Conservation (phyloP, 1,139 yeast genomes). For the Sugiyamaella japonica region DNA sequence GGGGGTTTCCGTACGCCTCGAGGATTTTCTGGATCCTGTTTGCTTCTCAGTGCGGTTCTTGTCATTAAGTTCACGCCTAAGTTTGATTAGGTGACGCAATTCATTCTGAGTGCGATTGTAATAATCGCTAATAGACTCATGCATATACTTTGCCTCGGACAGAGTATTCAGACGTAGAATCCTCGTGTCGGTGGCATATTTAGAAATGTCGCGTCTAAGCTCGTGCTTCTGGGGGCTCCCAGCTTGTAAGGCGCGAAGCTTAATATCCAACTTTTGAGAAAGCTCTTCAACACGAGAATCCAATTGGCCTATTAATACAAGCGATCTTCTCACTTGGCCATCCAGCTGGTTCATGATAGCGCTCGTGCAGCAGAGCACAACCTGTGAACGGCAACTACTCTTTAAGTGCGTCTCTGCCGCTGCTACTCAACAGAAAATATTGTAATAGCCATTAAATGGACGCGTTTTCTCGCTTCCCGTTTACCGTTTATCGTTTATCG, state of each 20-base stretch:
- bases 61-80: neutral
- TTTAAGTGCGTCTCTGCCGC: too few species aligned
- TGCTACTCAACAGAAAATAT: too few species aligned
- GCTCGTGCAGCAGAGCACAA: too few species aligned
- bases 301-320: slow-evolving; percentile 21
- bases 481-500: neutral
- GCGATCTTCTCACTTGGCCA: slow-evolving; percentile 18
- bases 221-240: neutral
- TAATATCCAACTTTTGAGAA: slow-evolving; percentile 6
- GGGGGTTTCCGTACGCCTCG: neutral
- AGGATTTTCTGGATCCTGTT: neutral
- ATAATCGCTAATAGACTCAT: slow-evolving; percentile 18
- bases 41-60: neutral
- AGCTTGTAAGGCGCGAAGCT: slow-evolving; percentile 11
- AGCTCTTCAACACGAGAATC: slow-evolving; percentile 15
- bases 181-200: slow-evolving; percentile 10
- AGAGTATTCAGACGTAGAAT: slow-evolving; percentile 19
- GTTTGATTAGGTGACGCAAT: slow-evolving; percentile 9
- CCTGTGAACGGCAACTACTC: too few species aligned
- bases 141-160: slow-evolving; percentile 23
- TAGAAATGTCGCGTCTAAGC: slow-evolving; percentile 5
- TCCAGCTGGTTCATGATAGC: slow-evolving; percentile 18
- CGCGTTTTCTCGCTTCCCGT: too few species aligned
- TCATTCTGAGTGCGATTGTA: slow-evolving; percentile 19
- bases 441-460: too few species aligned